These are phyloP conservation scores for Rhodofomes roseus DNA, from an alignment of 1,284 basidiomycete species.

Conservation along the genomic window DNA sequence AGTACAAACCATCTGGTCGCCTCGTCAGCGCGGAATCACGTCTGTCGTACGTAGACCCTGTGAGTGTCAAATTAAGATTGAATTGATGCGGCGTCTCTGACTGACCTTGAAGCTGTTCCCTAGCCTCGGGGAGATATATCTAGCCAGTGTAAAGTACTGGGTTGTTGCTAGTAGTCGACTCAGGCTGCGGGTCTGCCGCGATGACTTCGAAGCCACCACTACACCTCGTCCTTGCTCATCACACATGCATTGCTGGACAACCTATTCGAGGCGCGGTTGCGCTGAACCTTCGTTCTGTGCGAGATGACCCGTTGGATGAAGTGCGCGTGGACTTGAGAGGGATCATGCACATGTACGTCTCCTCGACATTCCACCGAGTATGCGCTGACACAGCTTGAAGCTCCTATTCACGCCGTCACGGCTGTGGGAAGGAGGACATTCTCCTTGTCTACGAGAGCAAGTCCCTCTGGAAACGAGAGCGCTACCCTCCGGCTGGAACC, in stretches of 20 bases:
- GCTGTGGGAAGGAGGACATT: neutral
- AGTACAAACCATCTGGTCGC: too few species aligned
- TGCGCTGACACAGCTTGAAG: neutral
- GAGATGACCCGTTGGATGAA: neutral
- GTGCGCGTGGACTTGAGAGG: neutral
- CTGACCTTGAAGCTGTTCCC: neutral
- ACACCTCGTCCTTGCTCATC: neutral
- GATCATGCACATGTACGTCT: neutral
- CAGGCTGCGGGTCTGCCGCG: neutral
- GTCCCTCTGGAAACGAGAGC: neutral
- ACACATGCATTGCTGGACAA: neutral
- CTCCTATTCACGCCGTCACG: neutral
- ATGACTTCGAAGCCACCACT: neutral
- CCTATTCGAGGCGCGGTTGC: neutral
- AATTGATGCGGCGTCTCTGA: neutral
- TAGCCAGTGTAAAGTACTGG: too few species aligned
- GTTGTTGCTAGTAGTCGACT: neutral
- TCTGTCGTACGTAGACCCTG: too few species aligned
- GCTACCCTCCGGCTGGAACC: neutral
- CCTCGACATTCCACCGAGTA: too few species aligned
- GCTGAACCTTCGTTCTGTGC: neutral
- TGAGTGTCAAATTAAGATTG: neutral
- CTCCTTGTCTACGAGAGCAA: constrained; percentile 3
- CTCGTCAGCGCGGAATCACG: too few species aligned
- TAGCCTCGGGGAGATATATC: neutral